A percentile compares a stretch with the other conserved stretches of the same genome.
phyloP scores from a whole-genome alignment of 768 basidiomycete species.

The Aureoboletus auriporus region DNA sequence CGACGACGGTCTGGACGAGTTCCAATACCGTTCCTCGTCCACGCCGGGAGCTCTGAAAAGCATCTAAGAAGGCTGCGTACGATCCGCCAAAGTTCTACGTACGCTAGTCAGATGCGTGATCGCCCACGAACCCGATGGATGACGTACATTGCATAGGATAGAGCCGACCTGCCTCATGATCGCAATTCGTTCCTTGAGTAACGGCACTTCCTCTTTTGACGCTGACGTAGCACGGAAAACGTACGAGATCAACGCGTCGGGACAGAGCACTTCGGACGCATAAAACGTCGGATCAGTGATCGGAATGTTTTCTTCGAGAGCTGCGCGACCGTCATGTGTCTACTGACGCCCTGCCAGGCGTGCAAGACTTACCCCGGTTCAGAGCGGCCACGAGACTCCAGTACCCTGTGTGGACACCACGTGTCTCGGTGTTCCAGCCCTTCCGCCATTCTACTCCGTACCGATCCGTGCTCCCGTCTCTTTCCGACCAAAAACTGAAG shows the following conservation, averaged over 20 bases:
- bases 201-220: constrained; percentile 62
- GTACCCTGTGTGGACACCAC: constrained; percentile 70
- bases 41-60: constrained; percentile 51
- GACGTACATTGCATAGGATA: constrained; percentile 63
- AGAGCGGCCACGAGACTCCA: constrained; percentile 83
- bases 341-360: no score
- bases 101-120: constrained; percentile 5
- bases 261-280: constrained; percentile 62
- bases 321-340: constrained; percentile 34
- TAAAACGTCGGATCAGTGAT: constrained; percentile 81
- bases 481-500: constrained; percentile 87
- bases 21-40: constrained; percentile 65
- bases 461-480: constrained; percentile 50
- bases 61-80: constrained; percentile 59
- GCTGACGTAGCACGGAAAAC: constrained; percentile 61
- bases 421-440: constrained; percentile 56
- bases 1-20: constrained; percentile 65
- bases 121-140: constrained; percentile 6
- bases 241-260: constrained; percentile 63
- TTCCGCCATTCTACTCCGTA: constrained; percentile 78
- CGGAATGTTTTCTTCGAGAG: constrained; percentile 71
- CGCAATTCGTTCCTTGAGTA: constrained; percentile 65
- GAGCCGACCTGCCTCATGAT: constrained; percentile 77
- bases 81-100: constrained; percentile 65
- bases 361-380: constrained; percentile 57